Conservation (phyloP, 2,329 filamentous ascomycete genomes). For the Calonectria montana region DNA sequence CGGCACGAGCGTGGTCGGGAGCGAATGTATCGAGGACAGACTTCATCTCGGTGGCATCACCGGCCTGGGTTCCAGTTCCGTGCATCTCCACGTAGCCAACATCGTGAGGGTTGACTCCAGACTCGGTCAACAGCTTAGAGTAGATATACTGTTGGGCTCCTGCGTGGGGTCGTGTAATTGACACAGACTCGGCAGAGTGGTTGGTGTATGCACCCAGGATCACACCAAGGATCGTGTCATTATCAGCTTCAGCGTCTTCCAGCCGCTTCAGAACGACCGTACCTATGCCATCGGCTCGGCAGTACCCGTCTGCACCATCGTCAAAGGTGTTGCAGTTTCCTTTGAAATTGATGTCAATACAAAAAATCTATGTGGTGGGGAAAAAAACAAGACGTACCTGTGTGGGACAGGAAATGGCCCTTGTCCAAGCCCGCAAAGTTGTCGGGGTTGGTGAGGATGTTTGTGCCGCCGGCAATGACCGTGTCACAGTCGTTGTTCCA, state of each 20-base stretch:
- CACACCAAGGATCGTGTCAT: slow-evolving; percentile 73
- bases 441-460: slow-evolving; percentile 74
- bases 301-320: slow-evolving; percentile 69
- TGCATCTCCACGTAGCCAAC: slow-evolving; percentile 92
- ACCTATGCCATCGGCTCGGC: slow-evolving; percentile 60
- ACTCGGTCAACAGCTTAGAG: slow-evolving; percentile 73
- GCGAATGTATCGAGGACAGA: slow-evolving; percentile 73
- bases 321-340: slow-evolving; percentile 59
- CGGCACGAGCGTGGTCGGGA: slow-evolving; percentile 42
- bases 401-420: slow-evolving; percentile 70
- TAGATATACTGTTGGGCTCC: slow-evolving; percentile 71
- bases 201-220: slow-evolving; percentile 74
- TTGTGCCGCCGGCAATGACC: slow-evolving; percentile 81
- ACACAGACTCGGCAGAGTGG: slow-evolving; percentile 75
- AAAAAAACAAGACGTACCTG: slow-evolving; percentile 7
- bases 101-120: slow-evolving; percentile 79
- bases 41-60: slow-evolving; percentile 86
- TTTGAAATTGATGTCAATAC: neutral
- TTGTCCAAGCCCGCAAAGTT: slow-evolving; percentile 71
- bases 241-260: slow-evolving; percentile 60
- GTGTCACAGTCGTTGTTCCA: slow-evolving; percentile 80
- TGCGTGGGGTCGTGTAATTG: slow-evolving; percentile 77
- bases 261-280: slow-evolving; percentile 61
- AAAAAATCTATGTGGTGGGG: neutral
- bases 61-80: slow-evolving; percentile 89